Evolutionary conservation across 2,329 filamentous ascomycete genomes (phyloP).

Genomic region (Epichloe hybrida): DNA sequence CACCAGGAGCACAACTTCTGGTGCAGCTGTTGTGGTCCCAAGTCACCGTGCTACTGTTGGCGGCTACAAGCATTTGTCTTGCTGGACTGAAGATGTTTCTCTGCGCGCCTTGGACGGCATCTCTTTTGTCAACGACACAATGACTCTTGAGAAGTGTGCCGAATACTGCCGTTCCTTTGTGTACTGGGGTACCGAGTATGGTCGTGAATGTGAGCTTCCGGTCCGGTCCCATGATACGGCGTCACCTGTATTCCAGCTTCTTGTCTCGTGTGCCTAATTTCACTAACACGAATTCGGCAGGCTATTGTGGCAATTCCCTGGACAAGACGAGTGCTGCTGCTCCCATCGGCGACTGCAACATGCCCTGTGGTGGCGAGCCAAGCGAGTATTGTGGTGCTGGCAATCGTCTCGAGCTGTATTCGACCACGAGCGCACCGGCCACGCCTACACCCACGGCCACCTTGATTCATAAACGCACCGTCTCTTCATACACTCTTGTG

Average conservation of each 20-base stretch:
- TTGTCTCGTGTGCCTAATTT: neutral
- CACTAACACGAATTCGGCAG: conserved; percentile 11
- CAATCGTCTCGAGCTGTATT: conserved; percentile 30
- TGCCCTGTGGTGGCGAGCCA: conserved; percentile 27
- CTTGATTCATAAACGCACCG: conserved; percentile 11
- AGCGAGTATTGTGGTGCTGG: conserved; percentile 30
- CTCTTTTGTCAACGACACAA: conserved; percentile 29
- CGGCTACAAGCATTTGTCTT: conserved; percentile 31
- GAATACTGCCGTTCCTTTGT: conserved; percentile 30
- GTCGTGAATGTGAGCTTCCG: conserved; percentile 30
- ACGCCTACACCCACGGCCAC: conserved; percentile 17
- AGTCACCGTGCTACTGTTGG: conserved; percentile 26
- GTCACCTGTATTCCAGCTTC: neutral
- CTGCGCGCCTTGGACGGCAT: conserved; percentile 29
- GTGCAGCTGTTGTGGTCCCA: conserved; percentile 12
- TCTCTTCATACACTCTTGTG: conserved; percentile 18
- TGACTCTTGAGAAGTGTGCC: conserved; percentile 36
- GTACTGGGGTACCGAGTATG: conserved; percentile 39
- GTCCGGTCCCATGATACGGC: neutral
- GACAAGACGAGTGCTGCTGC: conserved; percentile 15
- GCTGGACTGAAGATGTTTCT: conserved; percentile 32
- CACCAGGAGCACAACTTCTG: conserved; percentile 15
- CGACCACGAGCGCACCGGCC: conserved; percentile 22
- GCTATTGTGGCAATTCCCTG: conserved; percentile 35
- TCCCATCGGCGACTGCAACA: conserved; percentile 21